phyloP scores from a whole-genome alignment of 1,284 basidiomycete genomes.

The Pseudozyma sp. region DNA sequence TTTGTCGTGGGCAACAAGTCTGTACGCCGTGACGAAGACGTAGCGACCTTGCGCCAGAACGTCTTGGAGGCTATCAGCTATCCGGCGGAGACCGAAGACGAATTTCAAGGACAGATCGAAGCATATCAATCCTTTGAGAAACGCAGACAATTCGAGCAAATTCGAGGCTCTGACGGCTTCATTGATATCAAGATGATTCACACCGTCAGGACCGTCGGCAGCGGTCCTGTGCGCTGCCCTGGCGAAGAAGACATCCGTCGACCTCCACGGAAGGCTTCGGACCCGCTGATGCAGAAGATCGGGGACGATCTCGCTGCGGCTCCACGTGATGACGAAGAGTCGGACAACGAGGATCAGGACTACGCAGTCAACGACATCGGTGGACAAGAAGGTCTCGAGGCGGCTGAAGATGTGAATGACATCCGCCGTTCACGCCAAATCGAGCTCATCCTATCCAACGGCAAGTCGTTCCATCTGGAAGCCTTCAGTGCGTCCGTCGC shows the following conservation, averaged over 20 bases:
- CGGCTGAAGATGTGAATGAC: conserved; percentile 71
- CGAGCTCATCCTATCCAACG: conserved; percentile 79
- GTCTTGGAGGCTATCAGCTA: conserved; percentile 56
- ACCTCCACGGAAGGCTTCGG: background rate
- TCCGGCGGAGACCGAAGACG: conserved; percentile 47
- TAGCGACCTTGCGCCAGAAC: conserved; percentile 66
- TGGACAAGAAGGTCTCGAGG: conserved; percentile 75
- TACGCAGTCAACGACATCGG: conserved; percentile 78
- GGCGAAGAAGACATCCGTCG: conserved; percentile 43
- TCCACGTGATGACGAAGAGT: conserved; percentile 70
- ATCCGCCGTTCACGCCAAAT: conserved; percentile 79
- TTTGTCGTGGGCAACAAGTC: conserved; percentile 44
- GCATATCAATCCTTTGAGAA: conserved; percentile 59
- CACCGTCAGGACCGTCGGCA: conserved; percentile 73
- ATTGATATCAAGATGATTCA: conserved; percentile 78
- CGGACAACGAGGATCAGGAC: conserved; percentile 50
- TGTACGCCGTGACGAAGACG: conserved; percentile 61
- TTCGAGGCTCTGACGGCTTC: conserved; percentile 76
- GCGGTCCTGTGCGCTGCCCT: conserved; percentile 48
- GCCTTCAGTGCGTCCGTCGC: conserved; percentile 72
- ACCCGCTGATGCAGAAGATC: conserved; percentile 13
- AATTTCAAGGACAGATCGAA: conserved; percentile 50
- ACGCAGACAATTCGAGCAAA: conserved; percentile 76
- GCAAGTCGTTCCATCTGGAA: conserved; percentile 79
- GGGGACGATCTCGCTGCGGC: conserved; percentile 68